These are phyloP conservation scores for Pythium volutum DNA, from an alignment of 352 stramenopile species.

Conservation along the genomic window DNA sequence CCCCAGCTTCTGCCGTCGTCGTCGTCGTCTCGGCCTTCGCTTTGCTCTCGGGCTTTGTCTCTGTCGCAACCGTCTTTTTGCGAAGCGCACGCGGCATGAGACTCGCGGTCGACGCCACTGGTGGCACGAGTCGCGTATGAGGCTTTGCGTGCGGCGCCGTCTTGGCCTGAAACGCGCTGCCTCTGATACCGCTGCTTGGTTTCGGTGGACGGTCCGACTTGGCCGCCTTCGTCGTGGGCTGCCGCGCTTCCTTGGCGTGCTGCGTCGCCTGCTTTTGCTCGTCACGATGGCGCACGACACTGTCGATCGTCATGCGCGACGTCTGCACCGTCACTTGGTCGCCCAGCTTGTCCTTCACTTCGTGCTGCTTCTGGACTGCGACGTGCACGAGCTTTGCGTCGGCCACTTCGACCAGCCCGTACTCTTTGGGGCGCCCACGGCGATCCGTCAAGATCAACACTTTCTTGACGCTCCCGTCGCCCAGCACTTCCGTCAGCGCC, in stretches of 20 bases:
- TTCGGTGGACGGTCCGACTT: not conserved
- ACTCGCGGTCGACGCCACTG: conserved; percentile 27
- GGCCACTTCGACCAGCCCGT: conserved; percentile 53
- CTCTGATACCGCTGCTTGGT: not conserved
- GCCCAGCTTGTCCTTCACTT: conserved; percentile 37
- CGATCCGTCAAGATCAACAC: conserved; percentile 57
- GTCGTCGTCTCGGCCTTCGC: not conserved
- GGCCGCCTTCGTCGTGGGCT: not conserved
- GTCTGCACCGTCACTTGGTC: conserved; percentile 52
- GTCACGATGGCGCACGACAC: conserved; percentile 50
- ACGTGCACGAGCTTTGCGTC: conserved; percentile 28
- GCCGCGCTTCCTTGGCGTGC: conserved; percentile 28
- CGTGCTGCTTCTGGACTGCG: conserved; percentile 30
- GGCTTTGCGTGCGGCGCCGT: conserved; percentile 25
- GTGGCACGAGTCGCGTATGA: conserved; percentile 26
- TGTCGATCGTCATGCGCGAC: conserved; percentile 58
- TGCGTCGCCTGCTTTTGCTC: conserved; percentile 45
- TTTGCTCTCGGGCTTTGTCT: not conserved
- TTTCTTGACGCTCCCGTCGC: conserved; percentile 34
- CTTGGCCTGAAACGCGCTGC: conserved; percentile 9
- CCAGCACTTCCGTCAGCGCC: conserved; percentile 40
- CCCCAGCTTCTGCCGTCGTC: conserved; percentile 3
- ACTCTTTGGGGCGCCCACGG: conserved; percentile 62
- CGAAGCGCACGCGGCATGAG: conserved; percentile 58
- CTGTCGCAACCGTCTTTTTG: conserved; percentile 20